Evolutionary conservation across 2,329 filamentous ascomycete species (phyloP).

Genomic region (Fusarium goolgardi): DNA sequence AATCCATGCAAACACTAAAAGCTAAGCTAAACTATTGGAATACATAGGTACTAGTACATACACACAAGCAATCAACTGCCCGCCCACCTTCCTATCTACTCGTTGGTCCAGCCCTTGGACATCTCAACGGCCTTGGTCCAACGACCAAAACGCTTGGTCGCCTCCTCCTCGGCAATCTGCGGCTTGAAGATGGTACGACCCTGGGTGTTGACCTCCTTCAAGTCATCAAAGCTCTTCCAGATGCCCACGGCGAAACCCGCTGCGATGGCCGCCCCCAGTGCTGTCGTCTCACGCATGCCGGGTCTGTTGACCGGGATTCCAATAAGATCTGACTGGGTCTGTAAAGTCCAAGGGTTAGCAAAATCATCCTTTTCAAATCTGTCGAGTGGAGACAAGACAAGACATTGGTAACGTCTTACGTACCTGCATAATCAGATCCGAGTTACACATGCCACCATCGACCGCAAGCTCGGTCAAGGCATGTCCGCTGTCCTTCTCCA

Average conservation of each 20-base stretch:
- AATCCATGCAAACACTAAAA: conserved; percentile 14
- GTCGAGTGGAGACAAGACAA: not conserved
- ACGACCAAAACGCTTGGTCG: conserved; percentile 71
- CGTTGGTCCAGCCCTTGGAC: conserved; percentile 75
- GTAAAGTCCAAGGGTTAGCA: not conserved
- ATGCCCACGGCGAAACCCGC: conserved; percentile 81
- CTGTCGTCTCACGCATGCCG: conserved; percentile 85
- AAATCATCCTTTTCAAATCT: not conserved
- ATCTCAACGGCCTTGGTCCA: conserved; percentile 85
- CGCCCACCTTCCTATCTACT: conserved; percentile 28
- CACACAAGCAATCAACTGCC: not conserved
- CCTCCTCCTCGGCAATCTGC: conserved; percentile 68
- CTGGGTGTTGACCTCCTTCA: conserved; percentile 76
- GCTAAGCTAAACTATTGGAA: not conserved
- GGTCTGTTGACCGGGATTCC: conserved; percentile 82
- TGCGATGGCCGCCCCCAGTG: conserved; percentile 83
- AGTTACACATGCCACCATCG: conserved; percentile 87
- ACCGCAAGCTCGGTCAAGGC: conserved; percentile 78
- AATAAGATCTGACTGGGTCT: conserved; percentile 83
- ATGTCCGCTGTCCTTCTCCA: conserved; percentile 84
- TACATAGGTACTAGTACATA: conserved; percentile 22
- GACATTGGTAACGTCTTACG: conserved; percentile 24
- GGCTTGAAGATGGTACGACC: conserved; percentile 77
- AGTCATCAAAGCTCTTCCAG: conserved; percentile 79
- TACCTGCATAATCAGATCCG: conserved; percentile 80